These are phyloP conservation scores for Galerina marginata DNA, from an alignment of 768 basidiomycete genomes.

Conservation along the genomic window DNA sequence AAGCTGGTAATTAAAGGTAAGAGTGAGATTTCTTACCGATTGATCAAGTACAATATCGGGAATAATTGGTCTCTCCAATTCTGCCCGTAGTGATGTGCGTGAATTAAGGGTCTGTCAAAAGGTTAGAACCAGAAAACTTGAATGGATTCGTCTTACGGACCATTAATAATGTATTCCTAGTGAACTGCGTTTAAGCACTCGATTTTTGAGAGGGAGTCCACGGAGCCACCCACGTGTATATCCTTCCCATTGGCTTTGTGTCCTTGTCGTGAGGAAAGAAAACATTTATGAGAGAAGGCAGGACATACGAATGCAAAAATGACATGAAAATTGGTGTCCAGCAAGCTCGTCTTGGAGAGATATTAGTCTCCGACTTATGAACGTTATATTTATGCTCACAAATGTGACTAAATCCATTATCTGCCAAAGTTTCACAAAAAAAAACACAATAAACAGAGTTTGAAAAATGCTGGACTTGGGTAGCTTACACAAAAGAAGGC, in stretches of 20 bases:
- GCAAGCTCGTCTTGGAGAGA: conserved; percentile 23
- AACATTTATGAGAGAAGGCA: neutral
- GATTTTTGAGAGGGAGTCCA: neutral
- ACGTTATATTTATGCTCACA: conserved; percentile 14
- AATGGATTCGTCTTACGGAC: conserved; percentile 11
- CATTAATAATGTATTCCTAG: conserved; percentile 32
- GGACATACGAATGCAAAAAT: conserved; percentile 37
- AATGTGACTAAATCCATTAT: conserved; percentile 36
- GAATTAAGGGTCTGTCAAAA: conserved; percentile 30
- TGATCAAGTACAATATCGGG: conserved; percentile 24
- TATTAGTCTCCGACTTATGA: neutral
- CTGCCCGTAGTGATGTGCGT: conserved; percentile 29
- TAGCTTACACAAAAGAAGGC: conserved; percentile 36
- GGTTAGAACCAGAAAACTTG: neutral
- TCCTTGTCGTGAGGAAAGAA: neutral
- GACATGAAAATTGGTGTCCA: conserved; percentile 34
- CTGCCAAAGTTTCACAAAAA: conserved; percentile 13
- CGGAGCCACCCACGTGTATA: conserved; percentile 32
- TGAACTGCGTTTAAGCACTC: neutral
- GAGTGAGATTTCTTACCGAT: conserved; percentile 16
- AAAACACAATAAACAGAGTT: neutral
- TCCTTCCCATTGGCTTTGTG: conserved; percentile 32
- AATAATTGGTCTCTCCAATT: conserved; percentile 23
- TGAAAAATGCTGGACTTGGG: neutral
- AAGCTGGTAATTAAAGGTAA: neutral